A percentile compares a stretch with the other conserved stretches of the same genome.
These are phyloP conservation scores for Alternaria arborescens DNA, from an alignment of 2,329 filamentous ascomycete genomes.

Conservation along the genomic window DNA sequence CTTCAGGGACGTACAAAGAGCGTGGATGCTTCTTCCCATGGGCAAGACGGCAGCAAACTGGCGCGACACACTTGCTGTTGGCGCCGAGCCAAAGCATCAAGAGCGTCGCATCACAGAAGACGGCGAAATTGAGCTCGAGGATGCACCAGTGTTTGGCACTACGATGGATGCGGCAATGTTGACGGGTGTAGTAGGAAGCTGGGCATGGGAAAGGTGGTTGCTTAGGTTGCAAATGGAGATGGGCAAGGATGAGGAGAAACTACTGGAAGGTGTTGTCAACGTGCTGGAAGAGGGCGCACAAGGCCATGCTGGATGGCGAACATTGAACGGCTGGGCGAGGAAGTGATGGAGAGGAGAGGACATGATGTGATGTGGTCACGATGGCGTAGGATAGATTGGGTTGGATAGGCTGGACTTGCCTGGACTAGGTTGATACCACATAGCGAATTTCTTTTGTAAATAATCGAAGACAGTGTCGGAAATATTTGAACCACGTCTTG, in stretches of 20 bases:
- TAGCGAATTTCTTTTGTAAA: constrained; percentile 38
- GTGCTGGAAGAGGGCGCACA: constrained; percentile 69
- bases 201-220: constrained; percentile 97
- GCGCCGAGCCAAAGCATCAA: constrained; percentile 36
- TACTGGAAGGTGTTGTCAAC: constrained; percentile 65
- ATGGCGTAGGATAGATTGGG: not conserved
- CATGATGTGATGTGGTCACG: constrained; percentile 11
- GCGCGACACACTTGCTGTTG: constrained; percentile 49
- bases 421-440: constrained; percentile 42
- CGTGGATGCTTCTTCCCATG: constrained; percentile 90
- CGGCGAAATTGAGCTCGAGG: constrained; percentile 41
- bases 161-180: constrained; percentile 77
- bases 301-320: constrained; percentile 66
- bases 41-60: constrained; percentile 60
- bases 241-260: constrained; percentile 66
- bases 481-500: not conserved
- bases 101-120: constrained; percentile 51
- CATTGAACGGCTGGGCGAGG: constrained; percentile 61
- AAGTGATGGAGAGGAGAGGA: constrained; percentile 36
- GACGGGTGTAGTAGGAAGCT: constrained; percentile 82
- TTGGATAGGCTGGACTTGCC: constrained; percentile 8
- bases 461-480: constrained; percentile 24
- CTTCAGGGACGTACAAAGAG: constrained; percentile 81
- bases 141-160: constrained; percentile 43
- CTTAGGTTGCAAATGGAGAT: constrained; percentile 88